Evolutionary conservation across 192 early-diverging fungal species (phyloP).

Genomic region (Coemansia sp.): DNA sequence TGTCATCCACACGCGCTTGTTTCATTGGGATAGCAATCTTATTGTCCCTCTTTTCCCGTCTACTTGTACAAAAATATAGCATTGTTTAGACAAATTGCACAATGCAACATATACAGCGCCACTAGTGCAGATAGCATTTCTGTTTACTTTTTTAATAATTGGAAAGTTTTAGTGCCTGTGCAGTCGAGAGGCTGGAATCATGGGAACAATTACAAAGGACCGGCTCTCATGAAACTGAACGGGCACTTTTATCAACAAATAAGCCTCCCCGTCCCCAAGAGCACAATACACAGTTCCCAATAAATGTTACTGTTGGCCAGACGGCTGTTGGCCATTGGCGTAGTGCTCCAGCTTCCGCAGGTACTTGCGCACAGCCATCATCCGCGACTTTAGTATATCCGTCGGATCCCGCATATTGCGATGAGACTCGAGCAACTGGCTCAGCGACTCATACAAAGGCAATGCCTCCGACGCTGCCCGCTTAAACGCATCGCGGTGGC

Average conservation of each 20-base stretch:
- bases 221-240: too few relatives aligned
- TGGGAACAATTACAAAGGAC: too few relatives aligned
- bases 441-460: constrained; percentile 31
- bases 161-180: background rate
- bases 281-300: too few relatives aligned
- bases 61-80: background rate
- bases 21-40: background rate
- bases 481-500: constrained; percentile 44
- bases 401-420: background rate
- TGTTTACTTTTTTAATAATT: background rate
- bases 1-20: constrained; percentile 1
- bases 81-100: background rate
- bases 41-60: background rate
- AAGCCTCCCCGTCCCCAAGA: too few relatives aligned
- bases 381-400: background rate
- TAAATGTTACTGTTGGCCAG: too few relatives aligned
- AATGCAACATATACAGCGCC: too few relatives aligned
- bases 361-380: constrained; percentile 22
- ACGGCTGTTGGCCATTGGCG: constrained; percentile 5
- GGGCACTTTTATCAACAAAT: too few relatives aligned
- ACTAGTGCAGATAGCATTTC: background rate
- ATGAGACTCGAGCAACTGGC: constrained; percentile 3
- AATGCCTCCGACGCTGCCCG: constrained; percentile 32
- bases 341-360: constrained; percentile 40
- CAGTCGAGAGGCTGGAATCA: too few relatives aligned